A percentile compares a stretch with the other conserved stretches of the same genome.
Evolutionary conservation across 495 filamentous ascomycete genomes (phyloP).

Genomic region (Platismatia glauca): DNA sequence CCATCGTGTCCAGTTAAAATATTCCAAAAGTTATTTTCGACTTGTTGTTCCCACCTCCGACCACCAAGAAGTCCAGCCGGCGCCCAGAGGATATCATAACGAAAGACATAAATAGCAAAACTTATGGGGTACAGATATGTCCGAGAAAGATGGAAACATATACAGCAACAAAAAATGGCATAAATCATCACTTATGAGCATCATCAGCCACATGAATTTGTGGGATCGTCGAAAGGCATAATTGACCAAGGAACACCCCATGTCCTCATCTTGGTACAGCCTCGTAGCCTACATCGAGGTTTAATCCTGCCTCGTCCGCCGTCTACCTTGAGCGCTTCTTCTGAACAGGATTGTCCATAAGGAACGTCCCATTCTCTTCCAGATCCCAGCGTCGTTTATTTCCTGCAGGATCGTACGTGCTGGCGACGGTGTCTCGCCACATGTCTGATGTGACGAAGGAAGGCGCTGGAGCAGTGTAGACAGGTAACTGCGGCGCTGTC

Average conservation of each 20-base stretch:
- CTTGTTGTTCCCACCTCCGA: neutral
- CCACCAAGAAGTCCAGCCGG: neutral
- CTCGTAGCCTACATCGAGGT: neutral
- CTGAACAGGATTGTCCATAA: constrained; percentile 12
- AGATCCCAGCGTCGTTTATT: constrained; percentile 67
- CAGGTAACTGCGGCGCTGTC: constrained; percentile 37
- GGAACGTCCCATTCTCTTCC: constrained; percentile 11
- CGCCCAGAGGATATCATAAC: constrained; percentile 1
- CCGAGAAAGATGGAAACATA: neutral
- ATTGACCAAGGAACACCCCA: neutral
- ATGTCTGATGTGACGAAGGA: constrained; percentile 83
- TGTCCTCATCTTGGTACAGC: neutral
- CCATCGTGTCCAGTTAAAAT: neutral
- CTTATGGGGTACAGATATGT: neutral
- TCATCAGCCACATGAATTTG: neutral
- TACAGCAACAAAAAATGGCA: neutral
- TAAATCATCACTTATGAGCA: neutral
- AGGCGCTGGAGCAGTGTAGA: constrained; percentile 46
- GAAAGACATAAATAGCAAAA: neutral
- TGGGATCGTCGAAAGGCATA: neutral
- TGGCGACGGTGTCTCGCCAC: constrained; percentile 94
- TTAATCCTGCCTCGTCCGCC: neutral
- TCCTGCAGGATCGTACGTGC: constrained; percentile 67
- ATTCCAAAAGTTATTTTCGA: neutral
- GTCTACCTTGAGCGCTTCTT: constrained; percentile 21